A percentile compares a stretch with the other conserved stretches of the same genome.
phyloP scores from a whole-genome alignment of 257 asterid genomes.

The Paraleonurus japonicus region DNA sequence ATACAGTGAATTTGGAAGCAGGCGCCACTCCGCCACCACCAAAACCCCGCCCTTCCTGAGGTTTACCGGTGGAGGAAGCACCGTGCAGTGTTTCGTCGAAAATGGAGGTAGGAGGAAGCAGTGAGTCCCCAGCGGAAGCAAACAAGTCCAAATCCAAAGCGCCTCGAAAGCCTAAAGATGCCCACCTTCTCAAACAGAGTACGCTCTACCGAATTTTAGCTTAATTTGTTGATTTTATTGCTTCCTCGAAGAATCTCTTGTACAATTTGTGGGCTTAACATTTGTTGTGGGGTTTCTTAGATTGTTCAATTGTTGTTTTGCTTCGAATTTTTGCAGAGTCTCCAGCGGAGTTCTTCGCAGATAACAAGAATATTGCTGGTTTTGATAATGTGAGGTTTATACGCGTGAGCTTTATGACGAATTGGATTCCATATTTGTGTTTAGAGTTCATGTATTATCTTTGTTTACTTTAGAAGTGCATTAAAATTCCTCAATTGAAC shows the following conservation, averaged over 20 bases:
- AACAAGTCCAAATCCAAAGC: conserved; percentile 49
- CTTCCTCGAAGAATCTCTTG: background rate
- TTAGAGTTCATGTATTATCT: background rate
- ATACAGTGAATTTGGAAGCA: conserved; percentile 8
- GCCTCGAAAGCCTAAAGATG: conserved; percentile 61
- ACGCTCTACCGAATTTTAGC: conserved; percentile 13
- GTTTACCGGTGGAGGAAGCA: conserved; percentile 12
- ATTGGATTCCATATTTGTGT: background rate
- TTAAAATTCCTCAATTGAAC: background rate
- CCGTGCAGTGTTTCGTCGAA: conserved; percentile 19
- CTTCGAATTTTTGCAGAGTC: conserved; percentile 58
- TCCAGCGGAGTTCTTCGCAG: conserved; percentile 95
- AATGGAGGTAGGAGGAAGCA: conserved; percentile 53
- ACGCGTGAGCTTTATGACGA: background rate
- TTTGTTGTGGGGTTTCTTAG: background rate
- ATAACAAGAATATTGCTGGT: conserved; percentile 93
- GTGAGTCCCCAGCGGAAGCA: conserved; percentile 49
- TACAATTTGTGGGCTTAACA: background rate
- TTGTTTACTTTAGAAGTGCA: background rate
- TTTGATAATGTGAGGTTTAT: conserved; percentile 74
- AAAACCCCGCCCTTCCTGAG: background rate
- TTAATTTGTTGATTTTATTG: background rate
- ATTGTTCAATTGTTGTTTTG: conserved; percentile 9
- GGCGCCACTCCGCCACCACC: background rate
- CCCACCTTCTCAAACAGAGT: conserved; percentile 76